Conservation (phyloP, 1,284 basidiomycete genomes). For the Phylloboletellus chloephorus region DNA sequence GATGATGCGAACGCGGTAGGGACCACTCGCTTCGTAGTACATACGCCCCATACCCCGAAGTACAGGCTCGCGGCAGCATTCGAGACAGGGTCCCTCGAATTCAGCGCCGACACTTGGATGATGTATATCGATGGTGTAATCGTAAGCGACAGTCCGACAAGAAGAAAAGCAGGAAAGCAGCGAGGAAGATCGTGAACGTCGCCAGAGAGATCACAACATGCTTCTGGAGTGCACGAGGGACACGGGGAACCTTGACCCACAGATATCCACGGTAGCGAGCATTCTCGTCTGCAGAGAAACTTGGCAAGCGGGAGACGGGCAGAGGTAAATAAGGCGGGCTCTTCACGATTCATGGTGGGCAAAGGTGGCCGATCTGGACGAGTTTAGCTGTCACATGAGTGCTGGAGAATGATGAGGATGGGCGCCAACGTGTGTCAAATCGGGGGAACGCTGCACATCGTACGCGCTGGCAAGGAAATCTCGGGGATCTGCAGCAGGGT, state of each 20-base stretch:
- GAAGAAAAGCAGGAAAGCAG: conserved; percentile 63
- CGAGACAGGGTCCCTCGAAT: conserved; percentile 36
- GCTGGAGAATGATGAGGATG: background rate
- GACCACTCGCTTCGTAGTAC: conserved; percentile 45
- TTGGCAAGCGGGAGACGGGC: background rate
- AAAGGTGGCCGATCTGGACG: conserved; percentile 3
- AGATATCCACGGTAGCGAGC: conserved; percentile 16
- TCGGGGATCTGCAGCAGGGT: background rate
- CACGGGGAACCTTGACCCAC: conserved; percentile 27
- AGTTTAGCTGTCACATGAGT: conserved; percentile 6
- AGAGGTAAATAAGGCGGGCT: background rate
- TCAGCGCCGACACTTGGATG: conserved; percentile 46
- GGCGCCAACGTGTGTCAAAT: conserved; percentile 7
- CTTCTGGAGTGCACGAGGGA: conserved; percentile 36
- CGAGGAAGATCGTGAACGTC: conserved; percentile 44
- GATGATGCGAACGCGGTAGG: background rate
- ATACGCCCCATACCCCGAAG: conserved; percentile 75
- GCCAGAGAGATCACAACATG: conserved; percentile 45
- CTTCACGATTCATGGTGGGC: background rate
- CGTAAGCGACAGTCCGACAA: conserved; percentile 67
- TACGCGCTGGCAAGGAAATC: background rate
- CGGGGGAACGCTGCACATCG: background rate
- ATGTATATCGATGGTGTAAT: conserved; percentile 72
- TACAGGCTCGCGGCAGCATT: conserved; percentile 55
- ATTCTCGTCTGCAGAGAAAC: conserved; percentile 9